Evolutionary conservation across 2,329 filamentous ascomycete species (phyloP), one percentile per base, ranked within the genome.

Genomic region (Ceratocystis lukuohia): DNA sequence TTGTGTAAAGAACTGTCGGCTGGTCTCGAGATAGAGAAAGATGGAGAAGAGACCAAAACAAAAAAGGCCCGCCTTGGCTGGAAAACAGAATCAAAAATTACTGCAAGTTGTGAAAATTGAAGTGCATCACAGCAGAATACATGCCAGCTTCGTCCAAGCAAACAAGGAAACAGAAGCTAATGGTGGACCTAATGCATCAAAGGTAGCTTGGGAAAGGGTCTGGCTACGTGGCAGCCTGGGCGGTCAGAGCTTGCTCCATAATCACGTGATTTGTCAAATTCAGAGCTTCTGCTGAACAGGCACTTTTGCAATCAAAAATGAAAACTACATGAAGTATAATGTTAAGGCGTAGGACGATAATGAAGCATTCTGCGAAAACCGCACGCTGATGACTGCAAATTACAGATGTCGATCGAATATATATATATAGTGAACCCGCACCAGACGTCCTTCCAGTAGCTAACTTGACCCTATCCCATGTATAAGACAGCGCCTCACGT

Each of bases 211-310:
- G 53, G 28, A 30, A 33, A 33, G 53, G 53, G 53, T 59, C 53
- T 59, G 53, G 53, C 53, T 59, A 59, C 53, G 53, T 59, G 53
- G 53, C 53, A 59, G 48, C 53, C 53, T 59, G 53, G 22, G 53
- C 53, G 53, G 53, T 59, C 25, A 59, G 12, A 30, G 28, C 53
- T 41, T 33, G 25, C 28, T 17, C 10, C 0, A 1, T 1, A 5
- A 28, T 59, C 53, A 59, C 53, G 53, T 59, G 53, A 59, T 22
- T 4, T 17, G 1, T n/a, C 4, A 6, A 25, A 17, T 25, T 59
- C 28, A 17, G 53, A n/a, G 53, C 17, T 7, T n/a, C 15, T 28
- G 53, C 25, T 59, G 22, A 53, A 20, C 20, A 7, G 37, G 37
- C 10, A 41, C 37, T 41, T 41, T 10, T 3, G 3, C 37, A 41